Conservation (phyloP, 1,284 basidiomycete species). For the Melampsora larici-populina region DNA sequence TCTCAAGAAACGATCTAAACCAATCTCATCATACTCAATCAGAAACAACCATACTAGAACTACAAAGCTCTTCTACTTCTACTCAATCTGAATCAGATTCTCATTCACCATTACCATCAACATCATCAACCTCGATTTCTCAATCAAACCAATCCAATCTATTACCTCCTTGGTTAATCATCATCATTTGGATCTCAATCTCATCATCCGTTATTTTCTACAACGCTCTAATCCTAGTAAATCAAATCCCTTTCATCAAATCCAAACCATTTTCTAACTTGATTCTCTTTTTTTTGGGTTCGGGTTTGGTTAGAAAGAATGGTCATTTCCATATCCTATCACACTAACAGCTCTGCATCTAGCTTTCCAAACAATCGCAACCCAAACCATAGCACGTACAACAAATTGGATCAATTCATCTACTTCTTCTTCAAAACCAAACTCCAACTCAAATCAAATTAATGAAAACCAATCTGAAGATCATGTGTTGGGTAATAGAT, state of each 20-base stretch:
- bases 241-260: background rate
- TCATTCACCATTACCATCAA: background rate
- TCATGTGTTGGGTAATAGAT: background rate
- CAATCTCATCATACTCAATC: too few species aligned
- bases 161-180: background rate
- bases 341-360: background rate
- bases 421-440: background rate
- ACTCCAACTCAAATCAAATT: background rate
- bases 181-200: background rate
- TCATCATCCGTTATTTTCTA: background rate
- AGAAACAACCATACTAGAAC: too few species aligned
- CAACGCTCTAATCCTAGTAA: background rate
- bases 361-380: background rate
- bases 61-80: too few species aligned
- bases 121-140: background rate
- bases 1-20: too few species aligned
- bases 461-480: background rate
- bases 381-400: background rate
- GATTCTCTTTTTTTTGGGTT: background rate
- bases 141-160: background rate
- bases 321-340: conserved; percentile 2
- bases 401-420: background rate
- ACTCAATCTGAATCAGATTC: background rate
- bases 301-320: background rate
- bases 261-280: background rate